phyloP scores from a whole-genome alignment of 371 early-diverging fungal genomes.

The Gilbertella persicaria region DNA sequence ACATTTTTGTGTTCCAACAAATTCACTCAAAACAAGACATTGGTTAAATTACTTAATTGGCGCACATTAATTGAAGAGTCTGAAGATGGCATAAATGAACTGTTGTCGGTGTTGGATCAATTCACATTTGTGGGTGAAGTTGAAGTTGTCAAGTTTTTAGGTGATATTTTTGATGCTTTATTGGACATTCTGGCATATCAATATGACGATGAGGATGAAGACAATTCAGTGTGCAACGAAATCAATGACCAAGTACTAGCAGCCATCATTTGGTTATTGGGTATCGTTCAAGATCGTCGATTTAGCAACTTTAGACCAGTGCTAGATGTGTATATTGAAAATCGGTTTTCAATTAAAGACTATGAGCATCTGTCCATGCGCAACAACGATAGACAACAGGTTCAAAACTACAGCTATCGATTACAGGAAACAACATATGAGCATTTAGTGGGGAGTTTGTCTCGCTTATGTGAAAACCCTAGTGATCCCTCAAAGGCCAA shows the following conservation, averaged over 20 bases:
- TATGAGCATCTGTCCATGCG: not conserved
- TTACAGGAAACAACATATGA: conserved; percentile 28
- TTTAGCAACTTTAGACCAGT: conserved; percentile 66
- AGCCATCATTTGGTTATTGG: conserved; percentile 58
- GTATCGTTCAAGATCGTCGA: conserved; percentile 66
- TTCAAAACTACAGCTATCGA: conserved; percentile 10
- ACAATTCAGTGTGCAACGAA: not conserved
- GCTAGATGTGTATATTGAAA: conserved; percentile 65
- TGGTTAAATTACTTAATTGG: conserved; percentile 74
- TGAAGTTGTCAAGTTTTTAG: conserved; percentile 73
- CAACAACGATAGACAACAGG: not conserved
- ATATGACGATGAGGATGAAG: conserved; percentile 10
- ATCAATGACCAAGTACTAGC: conserved; percentile 50
- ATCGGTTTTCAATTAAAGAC: conserved; percentile 47
- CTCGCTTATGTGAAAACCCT: conserved; percentile 46
- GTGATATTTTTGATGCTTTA: conserved; percentile 65
- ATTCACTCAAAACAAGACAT: conserved; percentile 65
- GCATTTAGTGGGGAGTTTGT: conserved; percentile 50
- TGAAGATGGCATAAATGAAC: conserved; percentile 30
- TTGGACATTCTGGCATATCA: conserved; percentile 58
- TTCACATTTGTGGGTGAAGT: conserved; percentile 68
- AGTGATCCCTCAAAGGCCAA: conserved; percentile 49
- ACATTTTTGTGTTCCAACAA: conserved; percentile 67
- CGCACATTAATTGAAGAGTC: conserved; percentile 22
- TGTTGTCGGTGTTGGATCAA: conserved; percentile 59